Base-by-base conservation (phyloP, 495 filamentous ascomycete species). In the Xylaria cubensis region DNA sequence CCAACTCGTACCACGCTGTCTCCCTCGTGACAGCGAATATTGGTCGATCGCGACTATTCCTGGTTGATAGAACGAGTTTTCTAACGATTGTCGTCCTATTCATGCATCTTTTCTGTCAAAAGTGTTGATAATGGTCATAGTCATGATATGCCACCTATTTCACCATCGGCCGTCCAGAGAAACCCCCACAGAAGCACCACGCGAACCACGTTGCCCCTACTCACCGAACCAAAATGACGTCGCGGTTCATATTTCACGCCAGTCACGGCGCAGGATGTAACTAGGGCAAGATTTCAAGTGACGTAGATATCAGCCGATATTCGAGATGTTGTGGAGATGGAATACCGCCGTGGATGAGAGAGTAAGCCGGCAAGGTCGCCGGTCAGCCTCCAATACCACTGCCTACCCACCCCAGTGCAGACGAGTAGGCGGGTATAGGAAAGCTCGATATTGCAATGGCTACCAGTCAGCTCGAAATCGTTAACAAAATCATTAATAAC, bases 161-260 rank as follows among this genome's bases (percentile, higher is more conserved):
- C 32, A 34, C 21, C 53, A 36, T 46, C 34, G 42, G 46, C 4
- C 17, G 19, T 50, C n/a, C 4, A 5, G 42, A 69, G 64, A 59
- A 71, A 24, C 24, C 36, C 24, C 50, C 24, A 26, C 69, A 24
- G 50, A 46, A 42, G 70, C 39, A n/a, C 7, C 17, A 19, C 48
- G 41, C 42, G 41, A 58, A 29, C 26, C 26, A 41, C 19, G 62
- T 29, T 65, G 56, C n/a, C 36, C 26, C 58, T 65, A 24, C 70
- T 67, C 70, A 72, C 70, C 70, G 64, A 67, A 63, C 39, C 12
- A 34, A 32, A 55, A 62, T 67, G 64, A 67, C 64, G 70, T 67
- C 42, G 64, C 21, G 50, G 10, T 59, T 24, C 19, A 13, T 6
- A 42, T 24, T 48, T 24, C 19, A 64, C 24, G 69, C 64, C 61